Conservation (phyloP, 2,329 filamentous ascomycete genomes). For the Alternaria burnsii region DNA sequence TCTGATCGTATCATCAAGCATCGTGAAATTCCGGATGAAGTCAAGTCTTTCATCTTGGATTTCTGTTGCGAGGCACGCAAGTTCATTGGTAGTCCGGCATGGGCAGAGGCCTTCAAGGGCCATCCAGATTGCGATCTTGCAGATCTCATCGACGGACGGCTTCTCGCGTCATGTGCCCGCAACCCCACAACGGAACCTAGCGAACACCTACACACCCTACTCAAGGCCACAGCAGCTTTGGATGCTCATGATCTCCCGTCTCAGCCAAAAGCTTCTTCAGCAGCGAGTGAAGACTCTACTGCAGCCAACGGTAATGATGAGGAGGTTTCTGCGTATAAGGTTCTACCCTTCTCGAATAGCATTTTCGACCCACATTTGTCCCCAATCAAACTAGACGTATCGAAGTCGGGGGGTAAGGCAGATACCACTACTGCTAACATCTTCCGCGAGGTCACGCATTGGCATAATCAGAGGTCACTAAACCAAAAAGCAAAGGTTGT, state of each 20-base stretch:
- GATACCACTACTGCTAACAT: conserved; percentile 51
- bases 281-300: neutral
- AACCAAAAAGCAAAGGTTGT: conserved; percentile 51
- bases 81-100: conserved; percentile 51
- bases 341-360: conserved; percentile 59
- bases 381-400: conserved; percentile 54
- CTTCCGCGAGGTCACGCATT: conserved; percentile 63
- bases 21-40: conserved; percentile 43
- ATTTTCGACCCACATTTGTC: conserved; percentile 59
- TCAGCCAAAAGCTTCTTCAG: conserved; percentile 12
- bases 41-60: conserved; percentile 45
- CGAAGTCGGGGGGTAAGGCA: conserved; percentile 32
- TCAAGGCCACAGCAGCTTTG: conserved; percentile 31
- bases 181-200: conserved; percentile 24
- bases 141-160: conserved; percentile 65
- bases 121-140: conserved; percentile 56
- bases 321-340: conserved; percentile 33
- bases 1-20: conserved; percentile 48
- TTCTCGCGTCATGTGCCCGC: conserved; percentile 41
- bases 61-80: conserved; percentile 51
- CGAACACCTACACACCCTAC: conserved; percentile 29
- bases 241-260: conserved; percentile 26
- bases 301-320: conserved; percentile 15
- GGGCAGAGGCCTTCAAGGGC: conserved; percentile 39
- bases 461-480: conserved; percentile 68